Evolutionary conservation across 305 asterid species (phyloP).

Genomic region (Fraxinus angustifolia): DNA sequence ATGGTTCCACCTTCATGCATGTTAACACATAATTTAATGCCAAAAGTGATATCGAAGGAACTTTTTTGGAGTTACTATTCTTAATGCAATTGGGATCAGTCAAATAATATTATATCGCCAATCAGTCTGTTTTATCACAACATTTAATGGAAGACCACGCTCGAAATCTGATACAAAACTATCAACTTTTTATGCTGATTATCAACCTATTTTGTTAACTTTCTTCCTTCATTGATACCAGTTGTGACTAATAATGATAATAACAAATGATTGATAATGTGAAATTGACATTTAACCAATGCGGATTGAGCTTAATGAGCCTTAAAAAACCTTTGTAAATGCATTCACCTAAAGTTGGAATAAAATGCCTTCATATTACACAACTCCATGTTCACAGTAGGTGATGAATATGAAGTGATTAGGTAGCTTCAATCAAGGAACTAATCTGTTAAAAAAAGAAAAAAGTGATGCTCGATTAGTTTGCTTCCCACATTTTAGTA

Average conservation of each 20-base stretch:
- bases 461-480: slow-evolving; percentile 14
- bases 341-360: background rate
- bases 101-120: background rate
- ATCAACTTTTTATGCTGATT: background rate
- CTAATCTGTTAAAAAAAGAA: slow-evolving; percentile 10
- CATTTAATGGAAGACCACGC: background rate
- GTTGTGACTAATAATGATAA: background rate
- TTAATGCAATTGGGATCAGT: background rate
- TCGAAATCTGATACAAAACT: background rate
- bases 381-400: slow-evolving; percentile 16
- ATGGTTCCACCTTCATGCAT: background rate
- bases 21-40: background rate
- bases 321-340: background rate
- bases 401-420: background rate
- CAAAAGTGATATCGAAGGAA: background rate
- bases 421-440: slow-evolving; percentile 41
- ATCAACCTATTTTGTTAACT: background rate
- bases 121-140: background rate
- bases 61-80: background rate
- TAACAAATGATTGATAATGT: background rate
- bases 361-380: background rate
- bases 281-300: background rate
- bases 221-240: background rate
- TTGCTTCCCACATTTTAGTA: slow-evolving; percentile 21
- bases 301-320: background rate